These are phyloP conservation scores for Lasiosphaeriaceae sp. DNA, from an alignment of 495 filamentous ascomycete species.

Conservation along the genomic window DNA sequence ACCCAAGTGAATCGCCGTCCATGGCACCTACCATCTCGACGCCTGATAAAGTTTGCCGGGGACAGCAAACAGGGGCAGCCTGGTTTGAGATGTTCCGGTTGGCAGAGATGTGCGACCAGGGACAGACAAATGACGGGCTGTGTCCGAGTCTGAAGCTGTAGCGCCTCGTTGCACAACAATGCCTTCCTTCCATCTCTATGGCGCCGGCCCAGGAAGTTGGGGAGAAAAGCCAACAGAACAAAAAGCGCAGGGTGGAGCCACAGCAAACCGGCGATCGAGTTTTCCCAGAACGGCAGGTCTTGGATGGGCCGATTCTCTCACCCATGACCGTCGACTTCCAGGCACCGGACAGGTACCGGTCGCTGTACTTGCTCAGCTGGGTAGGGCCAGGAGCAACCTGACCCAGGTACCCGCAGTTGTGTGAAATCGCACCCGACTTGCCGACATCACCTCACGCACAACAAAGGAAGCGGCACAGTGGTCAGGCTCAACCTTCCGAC, in stretches of 20 bases:
- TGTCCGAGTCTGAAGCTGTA: constrained; percentile 5
- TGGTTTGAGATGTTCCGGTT: background rate
- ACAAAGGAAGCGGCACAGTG: constrained; percentile 3
- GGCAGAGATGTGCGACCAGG: too few relatives aligned
- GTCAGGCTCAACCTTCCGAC: constrained; percentile 1
- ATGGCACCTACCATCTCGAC: too few relatives aligned
- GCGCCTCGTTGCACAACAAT: background rate
- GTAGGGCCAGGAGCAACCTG: background rate
- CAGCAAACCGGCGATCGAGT: background rate
- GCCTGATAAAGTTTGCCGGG: background rate
- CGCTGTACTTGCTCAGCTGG: constrained; percentile 9
- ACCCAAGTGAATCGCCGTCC: too few relatives aligned
- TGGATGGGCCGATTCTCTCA: background rate
- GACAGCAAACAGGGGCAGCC: background rate
- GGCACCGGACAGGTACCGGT: constrained; percentile 15
- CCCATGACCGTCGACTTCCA: constrained; percentile 7
- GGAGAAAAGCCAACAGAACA: too few relatives aligned
- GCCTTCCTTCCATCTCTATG: background rate
- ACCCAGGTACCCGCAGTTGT: background rate
- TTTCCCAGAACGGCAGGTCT: background rate
- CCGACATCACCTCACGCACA: background rate
- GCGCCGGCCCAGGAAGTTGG: too few relatives aligned
- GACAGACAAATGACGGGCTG: constrained; percentile 3
- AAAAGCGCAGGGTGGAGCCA: too few relatives aligned
- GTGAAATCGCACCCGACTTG: background rate